phyloP scores from a whole-genome alignment of 441 rosid species.

The Mallotus japonicus region DNA sequence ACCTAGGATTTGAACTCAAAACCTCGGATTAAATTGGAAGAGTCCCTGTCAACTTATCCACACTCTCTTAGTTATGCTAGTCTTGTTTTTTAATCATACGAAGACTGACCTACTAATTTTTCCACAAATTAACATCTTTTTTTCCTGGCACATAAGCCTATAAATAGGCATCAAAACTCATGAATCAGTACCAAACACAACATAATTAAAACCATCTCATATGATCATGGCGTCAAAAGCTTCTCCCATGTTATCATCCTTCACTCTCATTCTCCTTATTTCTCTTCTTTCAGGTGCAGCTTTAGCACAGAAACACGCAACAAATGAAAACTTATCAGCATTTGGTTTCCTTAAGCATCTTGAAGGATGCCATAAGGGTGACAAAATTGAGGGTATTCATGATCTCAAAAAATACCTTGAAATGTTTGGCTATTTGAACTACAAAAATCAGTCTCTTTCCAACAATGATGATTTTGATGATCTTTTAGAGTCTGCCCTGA shows the following conservation, averaged over 20 bases:
- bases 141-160: too few species aligned
- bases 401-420: slow-evolving; percentile 27
- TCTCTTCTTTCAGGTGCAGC: neutral
- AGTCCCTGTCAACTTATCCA: too few species aligned
- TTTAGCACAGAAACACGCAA: neutral
- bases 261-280: neutral
- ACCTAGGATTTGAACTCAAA: too few species aligned
- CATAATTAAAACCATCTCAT: too few species aligned
- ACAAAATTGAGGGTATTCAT: slow-evolving; percentile 17
- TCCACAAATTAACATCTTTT: too few species aligned
- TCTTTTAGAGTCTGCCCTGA: slow-evolving; percentile 31
- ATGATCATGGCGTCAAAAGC: slow-evolving; percentile 17
- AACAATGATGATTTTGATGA: slow-evolving; percentile 27
- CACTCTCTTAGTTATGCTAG: too few species aligned
- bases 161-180: neutral
- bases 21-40: too few species aligned
- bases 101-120: too few species aligned
- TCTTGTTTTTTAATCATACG: too few species aligned
- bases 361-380: slow-evolving; percentile 30
- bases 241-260: slow-evolving; percentile 4
- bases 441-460: neutral
- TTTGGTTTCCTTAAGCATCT: slow-evolving; percentile 22
- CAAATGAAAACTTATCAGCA: slow-evolving; percentile 13
- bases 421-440: slow-evolving; percentile 21
- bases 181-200: neutral